A percentile compares a stretch with the other conserved stretches of the same genome.
Evolutionary conservation across 2,329 filamentous ascomycete genomes (phyloP).

Genomic region (Zopfia rhizophila): DNA sequence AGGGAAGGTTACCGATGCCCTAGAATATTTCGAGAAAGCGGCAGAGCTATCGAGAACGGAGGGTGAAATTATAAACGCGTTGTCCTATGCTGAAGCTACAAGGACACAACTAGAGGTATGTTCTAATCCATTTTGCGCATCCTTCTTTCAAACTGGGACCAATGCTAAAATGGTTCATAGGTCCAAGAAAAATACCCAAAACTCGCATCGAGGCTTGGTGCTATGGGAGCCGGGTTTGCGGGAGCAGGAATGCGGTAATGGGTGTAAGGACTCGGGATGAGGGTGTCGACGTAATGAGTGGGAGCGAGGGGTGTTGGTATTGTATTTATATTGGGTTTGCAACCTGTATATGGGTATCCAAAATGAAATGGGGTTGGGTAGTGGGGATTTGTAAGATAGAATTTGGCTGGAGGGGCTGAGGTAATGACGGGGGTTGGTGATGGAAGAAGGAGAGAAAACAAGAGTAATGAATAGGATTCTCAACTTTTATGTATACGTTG

Average conservation of each 20-base stretch:
- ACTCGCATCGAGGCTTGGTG: constrained; percentile 58
- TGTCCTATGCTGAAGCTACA: constrained; percentile 97
- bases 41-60: constrained; percentile 95
- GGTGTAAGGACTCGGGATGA: too few relatives aligned
- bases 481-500: too few relatives aligned
- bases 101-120: constrained; percentile 84
- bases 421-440: too few relatives aligned
- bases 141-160: neutral
- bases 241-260: constrained; percentile 49
- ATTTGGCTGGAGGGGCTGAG: too few relatives aligned
- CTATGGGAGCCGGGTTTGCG: constrained; percentile 53
- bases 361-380: too few relatives aligned
- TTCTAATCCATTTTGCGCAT: constrained; percentile 3
- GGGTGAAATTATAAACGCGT: constrained; percentile 93
- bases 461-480: too few relatives aligned
- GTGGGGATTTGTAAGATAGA: too few relatives aligned
- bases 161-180: constrained; percentile 27
- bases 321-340: too few relatives aligned
- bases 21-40: constrained; percentile 96
- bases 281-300: too few relatives aligned
- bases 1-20: constrained; percentile 93
- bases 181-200: constrained; percentile 66
- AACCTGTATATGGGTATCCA: too few relatives aligned
- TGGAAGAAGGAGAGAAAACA: too few relatives aligned
- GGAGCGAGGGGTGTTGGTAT: too few relatives aligned